Conservation (phyloP, 2,329 filamentous ascomycete genomes). For the Colletotrichum eleusines region DNA sequence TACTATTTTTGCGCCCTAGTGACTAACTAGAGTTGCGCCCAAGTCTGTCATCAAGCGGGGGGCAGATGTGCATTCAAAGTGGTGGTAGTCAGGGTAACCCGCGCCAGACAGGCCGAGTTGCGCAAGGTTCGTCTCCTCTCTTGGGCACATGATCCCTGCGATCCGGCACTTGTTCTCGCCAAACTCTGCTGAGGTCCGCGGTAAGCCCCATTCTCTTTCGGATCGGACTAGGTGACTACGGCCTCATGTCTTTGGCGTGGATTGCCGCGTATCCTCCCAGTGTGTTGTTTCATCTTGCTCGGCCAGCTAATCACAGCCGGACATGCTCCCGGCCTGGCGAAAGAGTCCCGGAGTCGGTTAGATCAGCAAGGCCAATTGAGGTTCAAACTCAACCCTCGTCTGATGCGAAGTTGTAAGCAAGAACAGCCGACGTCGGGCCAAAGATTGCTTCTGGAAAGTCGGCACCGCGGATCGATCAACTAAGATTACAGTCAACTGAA, state of each 20-base stretch:
- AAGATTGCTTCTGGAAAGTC: background rate
- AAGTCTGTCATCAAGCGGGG: background rate
- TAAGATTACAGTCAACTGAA: background rate
- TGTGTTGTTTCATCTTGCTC: background rate
- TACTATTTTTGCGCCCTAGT: background rate
- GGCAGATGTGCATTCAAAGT: background rate
- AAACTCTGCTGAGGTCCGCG: background rate
- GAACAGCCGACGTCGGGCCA: background rate
- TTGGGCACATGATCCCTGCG: background rate
- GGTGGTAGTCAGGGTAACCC: background rate
- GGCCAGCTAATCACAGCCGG: background rate
- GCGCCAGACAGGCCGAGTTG: background rate
- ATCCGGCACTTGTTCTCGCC: constrained; percentile 5
- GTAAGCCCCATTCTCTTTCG: constrained; percentile 5
- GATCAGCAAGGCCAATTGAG: background rate
- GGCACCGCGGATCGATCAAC: background rate
- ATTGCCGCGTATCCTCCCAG: background rate
- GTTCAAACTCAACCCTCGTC: background rate
- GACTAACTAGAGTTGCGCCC: background rate
- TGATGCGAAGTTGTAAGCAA: background rate
- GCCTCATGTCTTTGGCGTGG: background rate
- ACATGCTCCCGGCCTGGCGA: background rate
- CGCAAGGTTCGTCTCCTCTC: background rate
- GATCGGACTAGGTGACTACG: background rate
- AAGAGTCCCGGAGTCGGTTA: background rate